Evolutionary conservation across 176 grass and related monocot genomes (phyloP).

Genomic region (Themeda triandra): DNA sequence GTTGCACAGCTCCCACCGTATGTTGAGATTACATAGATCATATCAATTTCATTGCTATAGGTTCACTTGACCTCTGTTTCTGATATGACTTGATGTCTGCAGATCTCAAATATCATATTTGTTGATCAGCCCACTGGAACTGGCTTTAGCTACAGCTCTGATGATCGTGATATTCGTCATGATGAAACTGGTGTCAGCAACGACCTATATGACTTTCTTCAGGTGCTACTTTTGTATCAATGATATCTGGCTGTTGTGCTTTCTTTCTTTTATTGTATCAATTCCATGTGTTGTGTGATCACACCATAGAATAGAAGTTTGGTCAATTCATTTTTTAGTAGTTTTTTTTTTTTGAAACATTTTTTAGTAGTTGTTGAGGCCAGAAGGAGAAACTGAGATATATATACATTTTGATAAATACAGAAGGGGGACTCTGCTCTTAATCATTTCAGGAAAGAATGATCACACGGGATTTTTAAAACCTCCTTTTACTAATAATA

Average conservation of each 20-base stretch:
- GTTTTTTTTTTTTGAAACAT: no score
- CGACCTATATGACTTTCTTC: constrained; percentile 84
- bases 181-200: constrained; percentile 79
- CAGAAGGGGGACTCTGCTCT: background rate
- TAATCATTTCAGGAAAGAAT: constrained; percentile 8
- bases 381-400: background rate
- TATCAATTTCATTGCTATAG: background rate
- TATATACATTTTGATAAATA: background rate
- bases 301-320: background rate
- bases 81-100: constrained; percentile 19
- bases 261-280: background rate
- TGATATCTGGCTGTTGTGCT: background rate
- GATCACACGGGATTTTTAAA: background rate
- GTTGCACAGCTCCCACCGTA: background rate
- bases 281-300: background rate
- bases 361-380: background rate
- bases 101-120: constrained; percentile 92
- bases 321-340: background rate
- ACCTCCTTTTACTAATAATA: no score
- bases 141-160: constrained; percentile 87
- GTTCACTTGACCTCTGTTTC: background rate
- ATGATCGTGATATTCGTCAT: constrained; percentile 74
- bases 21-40: background rate
- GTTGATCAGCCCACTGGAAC: constrained; percentile 94
- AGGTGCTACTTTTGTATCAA: constrained; percentile 36